Evolutionary conservation across 2,329 filamentous ascomycete genomes (phyloP).

Genomic region (Ophiostoma tasmaniense): DNA sequence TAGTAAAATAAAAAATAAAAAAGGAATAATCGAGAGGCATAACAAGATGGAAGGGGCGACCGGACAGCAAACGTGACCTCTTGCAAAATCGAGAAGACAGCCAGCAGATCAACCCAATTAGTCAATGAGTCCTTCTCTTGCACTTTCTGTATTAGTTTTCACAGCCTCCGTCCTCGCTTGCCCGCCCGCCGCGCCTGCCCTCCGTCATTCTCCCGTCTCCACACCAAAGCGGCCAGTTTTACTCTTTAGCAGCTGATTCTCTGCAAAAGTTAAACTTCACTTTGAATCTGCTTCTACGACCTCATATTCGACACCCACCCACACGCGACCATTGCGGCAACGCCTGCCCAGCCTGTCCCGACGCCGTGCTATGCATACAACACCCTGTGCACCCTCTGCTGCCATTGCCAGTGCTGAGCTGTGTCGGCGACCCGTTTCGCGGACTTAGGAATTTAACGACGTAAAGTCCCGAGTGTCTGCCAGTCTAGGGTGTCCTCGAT

Average conservation of each 20-base stretch:
- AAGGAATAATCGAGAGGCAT: background rate
- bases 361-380: conserved; percentile 16
- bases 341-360: conserved; percentile 15
- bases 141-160: background rate
- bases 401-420: conserved; percentile 12
- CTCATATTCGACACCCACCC: background rate
- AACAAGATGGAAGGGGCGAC: background rate
- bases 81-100: background rate
- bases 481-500: background rate
- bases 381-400: conserved; percentile 11
- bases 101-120: background rate
- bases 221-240: background rate
- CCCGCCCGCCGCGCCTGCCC: background rate
- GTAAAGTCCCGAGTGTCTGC: background rate
- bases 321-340: conserved; percentile 8
- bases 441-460: conserved; percentile 16
- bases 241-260: background rate
- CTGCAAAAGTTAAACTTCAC: background rate
- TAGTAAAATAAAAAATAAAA: background rate
- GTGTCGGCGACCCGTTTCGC: conserved; percentile 13
- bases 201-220: conserved; percentile 1
- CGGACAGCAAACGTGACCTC: conserved; percentile 6
- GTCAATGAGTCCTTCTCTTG: background rate
- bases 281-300: background rate
- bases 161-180: background rate